Evolutionary conservation across 306 rosid species (phyloP), one percentile per base, ranked within the genome.

Genomic region (Fagus sylvatica): DNA sequence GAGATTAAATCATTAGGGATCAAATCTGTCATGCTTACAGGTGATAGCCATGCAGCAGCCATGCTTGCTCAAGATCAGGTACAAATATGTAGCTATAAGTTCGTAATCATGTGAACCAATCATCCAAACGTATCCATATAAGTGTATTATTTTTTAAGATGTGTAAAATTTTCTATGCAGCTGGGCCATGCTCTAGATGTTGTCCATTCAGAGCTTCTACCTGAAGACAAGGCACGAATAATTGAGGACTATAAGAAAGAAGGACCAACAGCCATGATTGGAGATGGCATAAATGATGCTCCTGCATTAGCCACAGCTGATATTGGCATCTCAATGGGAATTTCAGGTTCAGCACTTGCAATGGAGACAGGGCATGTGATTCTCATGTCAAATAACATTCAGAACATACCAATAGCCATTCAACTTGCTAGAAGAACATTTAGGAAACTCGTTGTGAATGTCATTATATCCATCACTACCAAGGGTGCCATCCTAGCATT

Each of bases 311-410:
- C 98, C 19, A 80, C 88, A 5, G 98, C 98, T 15, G 95, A 95
- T 74, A 88, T 92, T 0, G 98, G 98, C 6, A 88, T 92, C 76
- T 95, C 98, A 8, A 95, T 95, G 98, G 98, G 98, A 1, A 91
- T 95, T 77, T 91, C 98, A 1, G 98, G 98, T 69, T 95, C 98
- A 74, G 97, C 97, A 53, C 82, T 95, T 17, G 98, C 98, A 9
- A 88, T 83, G 74, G 97, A 95, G 76, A 92, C 98, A 0, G 93
- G 98, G 6, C 67, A 92, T 34, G 84, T 95, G 67, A 89, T 92
- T 80, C 91, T 95, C 15, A 84, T 92, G 88, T 92, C 98, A 19
- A 95, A 92, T 77, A 97, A 95, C 82, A 80, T 95, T 1, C 79
- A 88, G 75, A 95, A 92, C 82, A 82, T 95, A 49, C 97, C 98